Percentiles rank a stretch among this genome's conserved stretches.
Evolutionary conservation across 129 eudicot genomes (phyloP).

Genomic region (Escallonia herrerae): DNA sequence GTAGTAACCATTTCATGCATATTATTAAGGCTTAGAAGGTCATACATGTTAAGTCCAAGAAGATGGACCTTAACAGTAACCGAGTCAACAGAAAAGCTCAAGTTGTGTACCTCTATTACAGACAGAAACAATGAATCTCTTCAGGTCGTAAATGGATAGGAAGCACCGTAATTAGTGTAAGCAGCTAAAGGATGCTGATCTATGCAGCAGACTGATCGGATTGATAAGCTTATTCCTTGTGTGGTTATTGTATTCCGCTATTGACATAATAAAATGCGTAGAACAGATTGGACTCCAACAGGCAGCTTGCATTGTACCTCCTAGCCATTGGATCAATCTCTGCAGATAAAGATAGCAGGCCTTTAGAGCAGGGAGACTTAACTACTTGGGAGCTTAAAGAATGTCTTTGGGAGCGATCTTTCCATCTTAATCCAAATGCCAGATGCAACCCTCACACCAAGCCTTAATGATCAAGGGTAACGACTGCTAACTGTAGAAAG

Average conservation of each 20-base stretch:
- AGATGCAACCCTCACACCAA: conserved; percentile 11
- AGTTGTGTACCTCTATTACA: no score
- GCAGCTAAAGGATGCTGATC: not conserved
- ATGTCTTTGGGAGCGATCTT: conserved; percentile 24
- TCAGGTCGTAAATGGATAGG: not conserved
- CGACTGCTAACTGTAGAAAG: conserved; percentile 27
- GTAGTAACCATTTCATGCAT: no score
- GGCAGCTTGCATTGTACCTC: conserved; percentile 41
- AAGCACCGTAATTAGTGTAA: not conserved
- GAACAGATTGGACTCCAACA: conserved; percentile 11
- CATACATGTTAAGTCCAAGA: no score
- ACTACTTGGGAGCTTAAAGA: conserved; percentile 26
- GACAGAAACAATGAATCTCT: no score
- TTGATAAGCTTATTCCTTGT: not conserved
- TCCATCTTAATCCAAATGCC: conserved; percentile 7
- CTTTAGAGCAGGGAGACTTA: conserved; percentile 30
- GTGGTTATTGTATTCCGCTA: not conserved
- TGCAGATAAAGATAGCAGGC: conserved; percentile 37
- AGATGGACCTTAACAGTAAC: no score
- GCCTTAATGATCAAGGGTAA: conserved; percentile 8
- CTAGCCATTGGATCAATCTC: conserved; percentile 36
- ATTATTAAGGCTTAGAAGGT: no score
- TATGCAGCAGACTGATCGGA: not conserved
- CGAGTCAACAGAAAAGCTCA: not conserved
- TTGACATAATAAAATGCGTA: not conserved